Evolutionary conservation across 2,329 filamentous ascomycete species (phyloP).

Genomic region (Zymoseptoria tritici): DNA sequence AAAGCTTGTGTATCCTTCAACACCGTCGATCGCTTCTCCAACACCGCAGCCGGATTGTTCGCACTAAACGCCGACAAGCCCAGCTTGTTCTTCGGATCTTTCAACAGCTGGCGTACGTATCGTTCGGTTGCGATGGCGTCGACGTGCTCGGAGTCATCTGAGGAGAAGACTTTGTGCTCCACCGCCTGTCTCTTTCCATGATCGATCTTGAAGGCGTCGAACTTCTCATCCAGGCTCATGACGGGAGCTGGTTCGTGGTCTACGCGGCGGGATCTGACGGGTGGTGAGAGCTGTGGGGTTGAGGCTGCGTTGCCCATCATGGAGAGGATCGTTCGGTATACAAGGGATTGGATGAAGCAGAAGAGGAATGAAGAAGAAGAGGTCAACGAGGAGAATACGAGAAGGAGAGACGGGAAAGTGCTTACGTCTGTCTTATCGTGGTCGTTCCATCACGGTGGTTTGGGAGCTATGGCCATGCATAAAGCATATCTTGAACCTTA

Average conservation of each 20-base stretch:
- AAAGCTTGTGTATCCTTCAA: slow-evolving; percentile 71
- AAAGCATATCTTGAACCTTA: background rate
- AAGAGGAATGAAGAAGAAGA: background rate
- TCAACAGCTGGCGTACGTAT: slow-evolving; percentile 27
- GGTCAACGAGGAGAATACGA: background rate
- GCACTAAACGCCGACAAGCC: slow-evolving; percentile 66
- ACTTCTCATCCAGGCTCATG: slow-evolving; percentile 28
- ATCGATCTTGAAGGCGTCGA: slow-evolving; percentile 27
- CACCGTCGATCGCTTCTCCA: slow-evolving; percentile 56
- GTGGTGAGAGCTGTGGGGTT: slow-evolving; percentile 11
- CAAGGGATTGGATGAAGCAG: too few species aligned
- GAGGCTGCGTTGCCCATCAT: slow-evolving; percentile 22
- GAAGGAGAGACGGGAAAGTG: background rate
- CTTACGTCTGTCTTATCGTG: background rate
- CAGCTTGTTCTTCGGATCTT: slow-evolving; percentile 52
- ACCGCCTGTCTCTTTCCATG: slow-evolving; percentile 9
- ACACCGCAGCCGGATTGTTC: slow-evolving; percentile 57
- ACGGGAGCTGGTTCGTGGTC: slow-evolving; percentile 10
- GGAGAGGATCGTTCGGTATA: background rate
- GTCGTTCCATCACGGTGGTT: background rate
- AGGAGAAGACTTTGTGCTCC: slow-evolving; percentile 14
- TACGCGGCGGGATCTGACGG: slow-evolving; percentile 11
- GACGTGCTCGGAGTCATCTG: slow-evolving; percentile 22
- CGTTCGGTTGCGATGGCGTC: slow-evolving; percentile 24
- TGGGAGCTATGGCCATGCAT: background rate